These are phyloP conservation scores for Phragmites australis DNA, from an alignment of 176 grass and related monocot species.

Conservation along the genomic window DNA sequence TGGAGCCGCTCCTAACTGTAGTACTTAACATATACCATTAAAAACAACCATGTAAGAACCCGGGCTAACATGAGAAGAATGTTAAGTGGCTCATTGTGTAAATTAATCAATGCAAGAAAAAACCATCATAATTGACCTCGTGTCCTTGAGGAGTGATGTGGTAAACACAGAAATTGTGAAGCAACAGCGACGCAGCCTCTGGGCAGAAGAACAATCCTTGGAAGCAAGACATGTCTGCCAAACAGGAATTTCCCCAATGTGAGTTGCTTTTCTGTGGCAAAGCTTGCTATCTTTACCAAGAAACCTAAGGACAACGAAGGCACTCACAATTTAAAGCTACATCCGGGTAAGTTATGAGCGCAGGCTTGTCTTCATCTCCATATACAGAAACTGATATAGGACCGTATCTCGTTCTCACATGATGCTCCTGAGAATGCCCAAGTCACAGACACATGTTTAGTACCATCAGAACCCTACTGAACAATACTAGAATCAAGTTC, in stretches of 20 bases:
- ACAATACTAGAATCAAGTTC: background rate
- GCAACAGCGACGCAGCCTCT: conserved; percentile 79
- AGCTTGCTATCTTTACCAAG: background rate
- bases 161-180: conserved; percentile 95
- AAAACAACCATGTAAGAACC: conserved; percentile 41
- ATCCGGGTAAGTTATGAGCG: conserved; percentile 80
- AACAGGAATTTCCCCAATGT: conserved; percentile 25
- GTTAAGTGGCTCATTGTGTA: background rate
- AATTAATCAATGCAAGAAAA: background rate
- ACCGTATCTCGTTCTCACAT: conserved; percentile 65
- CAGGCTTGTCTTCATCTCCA: conserved; percentile 76
- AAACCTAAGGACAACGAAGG: background rate
- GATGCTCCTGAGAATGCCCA: conserved; percentile 65
- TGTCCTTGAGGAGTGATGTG: conserved; percentile 95
- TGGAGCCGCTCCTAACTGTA: conserved; percentile 90
- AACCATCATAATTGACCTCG: conserved; percentile 69
- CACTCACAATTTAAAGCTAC: conserved; percentile 75
- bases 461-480: background rate
- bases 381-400: conserved; percentile 67
- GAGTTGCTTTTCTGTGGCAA: background rate
- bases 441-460: conserved; percentile 9
- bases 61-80: background rate
- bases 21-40: conserved; percentile 38
- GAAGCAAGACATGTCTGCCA: conserved; percentile 92
- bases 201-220: conserved; percentile 99